Base-by-base conservation (phyloP, 371 early-diverging fungal species). In the Saksenaea oblongispora region DNA sequence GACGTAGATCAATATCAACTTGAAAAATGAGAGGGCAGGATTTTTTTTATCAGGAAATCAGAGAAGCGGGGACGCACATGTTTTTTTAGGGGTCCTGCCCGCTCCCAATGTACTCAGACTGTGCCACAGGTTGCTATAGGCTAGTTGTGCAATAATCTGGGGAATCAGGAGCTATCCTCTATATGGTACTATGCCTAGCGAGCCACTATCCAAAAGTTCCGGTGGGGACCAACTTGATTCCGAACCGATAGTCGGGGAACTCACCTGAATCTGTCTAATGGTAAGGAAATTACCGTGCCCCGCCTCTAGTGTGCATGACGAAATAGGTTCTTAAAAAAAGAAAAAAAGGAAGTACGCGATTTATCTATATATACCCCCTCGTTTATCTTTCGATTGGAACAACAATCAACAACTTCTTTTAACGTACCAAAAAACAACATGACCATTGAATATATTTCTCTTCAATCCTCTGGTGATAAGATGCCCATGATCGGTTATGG, bases 401-500 rank as follows among this genome's bases (percentile, higher is more conserved):
- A n/a, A 22, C 51, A n/a, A 22, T 18, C 58, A 57, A 18, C 36
- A 14, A 17, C 41, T 28, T 39, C 22, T 34, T 26, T 18, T 24
- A 24, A 18, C 5, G 17, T 28, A 56, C 54, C 14, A 54, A 15
- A 56, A 31, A 28, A 14, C 31, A 63, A 47, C 26, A 69, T 69
- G 69, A 69, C 69, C 36, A 61, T 69, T 26, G 69, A 69, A 69
- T 69, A 65, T 37, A 42, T 65, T 24, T 39, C 70, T 62, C 65
- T 70, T 18, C 51, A 70, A 11, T 63, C 63, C 31, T 65, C 72
- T 13, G 72, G 72, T 34, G 64, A 66, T 18, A 68, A 62, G 56
- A 68, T 70, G 59, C 71, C 71, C 39, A 17, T 59, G 35, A 61
- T 74, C 24, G 72, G 72, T 24, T 66, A 69, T 42, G 70, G 76